Evolutionary conservation across 371 early-diverging fungal species (phyloP), one percentile per base, ranked within the genome.

Genomic region (Entomophthora muscae): DNA sequence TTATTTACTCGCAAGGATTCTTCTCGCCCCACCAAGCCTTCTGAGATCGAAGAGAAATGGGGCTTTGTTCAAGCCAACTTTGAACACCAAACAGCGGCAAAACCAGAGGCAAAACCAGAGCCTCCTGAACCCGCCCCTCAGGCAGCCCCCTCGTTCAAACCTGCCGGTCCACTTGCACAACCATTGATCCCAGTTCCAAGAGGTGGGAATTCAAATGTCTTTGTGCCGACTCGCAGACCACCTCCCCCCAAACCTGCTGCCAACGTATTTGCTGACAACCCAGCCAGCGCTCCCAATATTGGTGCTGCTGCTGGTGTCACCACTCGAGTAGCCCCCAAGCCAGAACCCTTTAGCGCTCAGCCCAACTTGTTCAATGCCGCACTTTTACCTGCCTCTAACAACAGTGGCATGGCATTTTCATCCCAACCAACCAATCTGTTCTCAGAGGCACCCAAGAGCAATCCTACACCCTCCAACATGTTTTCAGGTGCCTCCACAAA

Each of bases 161-260:
- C 55, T 55, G 28, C 59, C 13, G 28, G 21, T 31, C 21, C 31
- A 10, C 59, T 58, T 12, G 24, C 30, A 3, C 24, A 23, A 28
- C 59, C 59, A 3, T 32, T 58, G 59, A 31, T 58, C 10, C 59
- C 59, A 27, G 30, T 58, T 28, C 59, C 59, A 7, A 31, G 24
- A 10, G 30, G 30, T 13, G 30, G 13, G 3, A 17, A 10, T 21
- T 28, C 28, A 7, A 58, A 58, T 22, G 30, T 58, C 26, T 58
- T 58, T 30, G 30, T 58, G 21, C 59, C 59, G 3, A 58, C 59
- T 58, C 26, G 59, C 21, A 58, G 59, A 30, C 28, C 59, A 27
- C 28, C 59, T 21, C 59, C 59, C 12, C 59, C 59, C 26, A 58
- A 58, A 22, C 59, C 59, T 13, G 28, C 26, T 17, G 17, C 42